Evolutionary conservation across 768 basidiomycete species (phyloP).

Genomic region (Pseudohyphozyma bogoriensis): DNA sequence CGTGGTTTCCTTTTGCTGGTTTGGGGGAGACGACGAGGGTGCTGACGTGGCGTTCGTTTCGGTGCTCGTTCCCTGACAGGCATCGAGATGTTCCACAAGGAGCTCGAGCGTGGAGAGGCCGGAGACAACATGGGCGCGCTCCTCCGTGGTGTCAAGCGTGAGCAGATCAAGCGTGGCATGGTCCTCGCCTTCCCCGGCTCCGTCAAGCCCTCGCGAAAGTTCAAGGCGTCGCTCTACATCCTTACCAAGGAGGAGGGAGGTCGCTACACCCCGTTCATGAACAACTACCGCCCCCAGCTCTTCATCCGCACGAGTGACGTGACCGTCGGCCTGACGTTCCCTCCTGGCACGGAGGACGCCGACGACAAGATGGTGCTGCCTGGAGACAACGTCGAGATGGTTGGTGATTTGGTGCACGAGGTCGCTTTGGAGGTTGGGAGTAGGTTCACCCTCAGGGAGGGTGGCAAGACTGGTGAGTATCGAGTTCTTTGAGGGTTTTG

Average conservation of each 20-base stretch:
- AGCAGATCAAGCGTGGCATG: slow-evolving; percentile 87
- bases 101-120: slow-evolving; percentile 92
- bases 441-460: slow-evolving; percentile 38
- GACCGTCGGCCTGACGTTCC: slow-evolving; percentile 74
- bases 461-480: slow-evolving; percentile 74
- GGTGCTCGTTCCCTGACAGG: not conserved
- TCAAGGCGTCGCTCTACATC: slow-evolving; percentile 84
- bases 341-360: slow-evolving; percentile 63
- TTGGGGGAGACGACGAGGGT: not conserved
- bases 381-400: slow-evolving; percentile 92
- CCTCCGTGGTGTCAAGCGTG: slow-evolving; percentile 92
- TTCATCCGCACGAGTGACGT: slow-evolving; percentile 94
- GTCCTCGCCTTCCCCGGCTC: slow-evolving; percentile 79
- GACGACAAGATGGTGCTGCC: slow-evolving; percentile 67
- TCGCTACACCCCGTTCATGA: slow-evolving; percentile 60
- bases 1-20: slow-evolving; percentile 45
- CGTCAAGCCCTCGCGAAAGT: slow-evolving; percentile 89
- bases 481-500: not conserved
- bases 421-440: slow-evolving; percentile 17
- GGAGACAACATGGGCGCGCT: slow-evolving; percentile 99
- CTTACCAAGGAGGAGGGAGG: slow-evolving; percentile 74
- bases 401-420: slow-evolving; percentile 63
- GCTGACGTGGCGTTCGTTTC: not conserved
- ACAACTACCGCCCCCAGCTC: slow-evolving; percentile 82
- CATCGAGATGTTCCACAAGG: slow-evolving; percentile 97